Percentiles rank a stretch among this genome's conserved stretches.
Conservation (phyloP, 345 rosid genomes). For the Melaleuca quinquenervia region DNA sequence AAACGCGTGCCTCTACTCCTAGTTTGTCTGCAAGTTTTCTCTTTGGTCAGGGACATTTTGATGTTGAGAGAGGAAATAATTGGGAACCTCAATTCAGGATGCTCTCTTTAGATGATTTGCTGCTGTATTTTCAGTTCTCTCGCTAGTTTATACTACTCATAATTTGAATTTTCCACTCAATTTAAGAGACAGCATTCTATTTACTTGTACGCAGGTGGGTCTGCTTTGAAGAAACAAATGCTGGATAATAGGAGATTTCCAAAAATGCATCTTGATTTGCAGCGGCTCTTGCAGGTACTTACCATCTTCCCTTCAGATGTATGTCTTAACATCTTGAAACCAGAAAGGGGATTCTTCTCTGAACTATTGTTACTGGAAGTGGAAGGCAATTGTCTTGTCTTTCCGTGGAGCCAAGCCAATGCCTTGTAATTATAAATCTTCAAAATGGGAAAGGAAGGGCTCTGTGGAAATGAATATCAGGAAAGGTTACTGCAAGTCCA, state of each 20-base stretch:
- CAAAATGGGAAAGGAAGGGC: neutral
- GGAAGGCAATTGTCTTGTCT: neutral
- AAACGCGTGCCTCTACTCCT: neutral
- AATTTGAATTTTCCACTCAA: neutral
- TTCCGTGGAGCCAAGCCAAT: neutral
- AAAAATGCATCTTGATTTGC: conserved; percentile 89
- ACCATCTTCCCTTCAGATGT: neutral
- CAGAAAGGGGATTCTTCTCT: neutral
- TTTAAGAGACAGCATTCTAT: neutral
- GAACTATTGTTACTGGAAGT: neutral
- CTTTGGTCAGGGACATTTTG: neutral
- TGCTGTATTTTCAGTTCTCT: neutral
- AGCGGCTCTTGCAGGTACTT: conserved; percentile 81
- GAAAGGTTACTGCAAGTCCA: neutral
- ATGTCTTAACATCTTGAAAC: neutral
- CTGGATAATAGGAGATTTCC: conserved; percentile 88
- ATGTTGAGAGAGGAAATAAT: neutral
- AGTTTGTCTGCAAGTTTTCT: neutral
- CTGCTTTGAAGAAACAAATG: conserved; percentile 83
- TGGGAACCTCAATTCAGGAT: neutral
- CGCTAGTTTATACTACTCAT: neutral
- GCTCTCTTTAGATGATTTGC: neutral
- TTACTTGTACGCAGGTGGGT: conserved; percentile 51
- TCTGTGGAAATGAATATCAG: neutral
- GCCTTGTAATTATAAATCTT: neutral